Evolutionary conservation across 805 yeast genomes (phyloP), one percentile per base, ranked within the genome.

Genomic region (Kuraishia piskuri): DNA sequence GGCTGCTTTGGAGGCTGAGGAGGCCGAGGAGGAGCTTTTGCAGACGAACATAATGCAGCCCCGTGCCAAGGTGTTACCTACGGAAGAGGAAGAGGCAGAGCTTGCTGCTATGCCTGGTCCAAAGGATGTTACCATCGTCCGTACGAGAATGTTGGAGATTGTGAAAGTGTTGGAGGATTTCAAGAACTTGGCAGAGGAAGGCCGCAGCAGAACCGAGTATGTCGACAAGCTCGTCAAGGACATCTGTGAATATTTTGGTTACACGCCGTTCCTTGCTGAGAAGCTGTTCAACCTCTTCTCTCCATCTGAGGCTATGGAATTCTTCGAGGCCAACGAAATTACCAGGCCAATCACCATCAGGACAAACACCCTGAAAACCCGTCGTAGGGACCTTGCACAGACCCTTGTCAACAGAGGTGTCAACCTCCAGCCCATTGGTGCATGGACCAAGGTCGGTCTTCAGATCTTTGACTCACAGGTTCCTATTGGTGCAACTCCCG

Each of bases 401-500:
- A 83, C 94, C 17, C 78, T 94, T 57, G 96, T 92, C 54, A 92
- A 92, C 71, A 84, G 97, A 64, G 99, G 99, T 68, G 99, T 92
- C 57, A 94, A 94, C 67, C 77, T 94, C 61, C 97, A 94, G 71
- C 98, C 98, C 48, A 90, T 94, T 62, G 98, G 98, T 51, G 75
- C 88, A 46, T 94, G 99, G 99, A 90, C 98, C 22, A 94, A 94
- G 71, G 98, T 94, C 51, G 99, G 99, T 57, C 76, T 94, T 59
- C 99, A 94, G 71, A 85, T 94, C 52, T 94, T 92, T 68, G 99
- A 94, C 67, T 91, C 98, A 22, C 98, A 91, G 69, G 98, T 94
- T n/a, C 99, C 99, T 48, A 88, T 94, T 61, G 99, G 99, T 70
- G 99, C 99, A 48, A 94, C 99, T 8, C 99, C 99, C 48, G 99